Base-by-base conservation (phyloP, 441 rosid genomes). In the Arabidopsis hybrid region DNA sequence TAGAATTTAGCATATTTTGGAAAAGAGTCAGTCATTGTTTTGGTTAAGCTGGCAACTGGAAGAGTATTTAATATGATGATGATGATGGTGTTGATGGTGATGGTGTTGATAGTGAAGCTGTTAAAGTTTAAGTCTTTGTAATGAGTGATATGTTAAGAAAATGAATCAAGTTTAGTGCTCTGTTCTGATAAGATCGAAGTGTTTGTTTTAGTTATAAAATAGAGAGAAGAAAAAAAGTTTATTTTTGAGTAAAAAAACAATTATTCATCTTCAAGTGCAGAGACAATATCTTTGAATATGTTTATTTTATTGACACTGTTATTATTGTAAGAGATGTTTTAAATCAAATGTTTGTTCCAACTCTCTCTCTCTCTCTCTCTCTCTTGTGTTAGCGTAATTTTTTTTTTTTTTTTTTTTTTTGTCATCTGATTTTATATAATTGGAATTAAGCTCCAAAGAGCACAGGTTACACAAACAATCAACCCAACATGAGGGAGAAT, bases 321-420 rank as follows among this genome's bases (percentile, higher is more conserved):
- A 58, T 50, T 50, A 8, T 57, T 71, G 67, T 65, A 58, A 70
- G 80, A 70, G 42, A 70, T 69, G 79, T 76, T 64, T 76, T 57
- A 34, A 62, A 47, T 62, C 70, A 75, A 75, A 75, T 76, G 71
- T 76, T 76, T 69, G 79, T 69, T 74, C 79, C 65, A 53, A 53
- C 7, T 68, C 34, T 29, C 16, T 50, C 59, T 59, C 43, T 65
- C 35, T 65, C 38, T 39, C 29, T 26, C n/a, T n/a, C n/a, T n/a
- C n/a, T n/a, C n/a, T n/a, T n/a, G n/a, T 9, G 4, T 40, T 18
- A 9, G 17, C 36, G 60, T 74, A 32, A 6, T 67, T 59, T n/a
- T n/a, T n/a, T n/a, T n/a, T n/a, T n/a, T n/a, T n/a, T n/a, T n/a
- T n/a, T 21, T 21, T 21, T 21, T 21, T 21, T 21, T 21, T 21